Evolutionary conservation across 2,329 filamentous ascomycete species (phyloP), one percentile per base, ranked within the genome.

Genomic region (Alternaria postmessia): DNA sequence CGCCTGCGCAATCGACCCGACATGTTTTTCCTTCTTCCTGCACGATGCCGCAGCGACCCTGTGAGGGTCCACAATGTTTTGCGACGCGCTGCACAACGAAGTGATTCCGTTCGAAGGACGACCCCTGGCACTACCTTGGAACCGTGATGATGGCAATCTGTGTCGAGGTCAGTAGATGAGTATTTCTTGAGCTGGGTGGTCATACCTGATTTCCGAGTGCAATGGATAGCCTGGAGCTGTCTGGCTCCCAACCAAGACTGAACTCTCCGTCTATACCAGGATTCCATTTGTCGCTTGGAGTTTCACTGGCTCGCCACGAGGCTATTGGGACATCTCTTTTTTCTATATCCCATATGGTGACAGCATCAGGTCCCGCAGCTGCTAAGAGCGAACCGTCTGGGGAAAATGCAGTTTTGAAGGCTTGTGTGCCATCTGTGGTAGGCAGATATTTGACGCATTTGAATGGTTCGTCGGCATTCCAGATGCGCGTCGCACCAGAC

Each of bases 271-370:
- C 68, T 14, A 74, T 70, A 28, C 63, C 62, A 4, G 73, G 68
- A 44, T 78, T 73, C 72, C 74, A 77, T 59, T 72, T 72, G 39
- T 66, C 69, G 11, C 54, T 63, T 18, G 66, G 41, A 49, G 62
- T 66, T 16, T 74, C 69, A 32, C 71, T 70, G 32, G 74, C 72
- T 22, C 70, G 73, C 77, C 78, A 80, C 22, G 64, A 70, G 8
- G 75, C 77, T 43, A 78, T 67, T 12, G 76, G 74, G 9, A 72
- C 68, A 7, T 78, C 75, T 30, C 73, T 67, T 49, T 71, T 73
- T 36, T 75, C 73, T 3, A 77, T 59, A 51, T 77, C 71, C 81
- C 82, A 84, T n/a, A 84, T 72, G 6, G 80, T 79, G 11, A 83
- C 75, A 7, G 78, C 72, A 58, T 82, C 79, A 7, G 75, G 75